Percentiles rank a stretch among this genome's conserved stretches.
Evolutionary conservation across 1,284 basidiomycete species (phyloP).

Genomic region (Mycosarcoma maydis): DNA sequence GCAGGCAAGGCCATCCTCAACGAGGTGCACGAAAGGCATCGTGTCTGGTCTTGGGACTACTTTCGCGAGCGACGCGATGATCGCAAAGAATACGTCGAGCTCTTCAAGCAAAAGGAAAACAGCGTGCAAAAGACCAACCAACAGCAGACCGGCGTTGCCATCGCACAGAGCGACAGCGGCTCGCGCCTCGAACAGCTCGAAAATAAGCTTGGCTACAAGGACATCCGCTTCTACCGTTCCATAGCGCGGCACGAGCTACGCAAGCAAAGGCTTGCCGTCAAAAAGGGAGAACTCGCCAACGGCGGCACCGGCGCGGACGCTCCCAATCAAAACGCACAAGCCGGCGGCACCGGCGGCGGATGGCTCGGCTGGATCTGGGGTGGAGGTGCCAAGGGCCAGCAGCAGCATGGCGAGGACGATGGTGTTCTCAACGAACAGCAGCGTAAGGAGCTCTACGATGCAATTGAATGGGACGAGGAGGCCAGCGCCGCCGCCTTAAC

Average conservation of each 20-base stretch:
- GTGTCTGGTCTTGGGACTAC: slow-evolving; percentile 91
- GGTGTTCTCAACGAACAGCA: slow-evolving; percentile 89
- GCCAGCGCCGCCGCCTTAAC: slow-evolving; percentile 43
- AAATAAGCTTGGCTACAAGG: slow-evolving; percentile 86
- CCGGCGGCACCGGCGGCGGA: slow-evolving; percentile 58
- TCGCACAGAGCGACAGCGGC: slow-evolving; percentile 50
- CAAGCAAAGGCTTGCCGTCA: slow-evolving; percentile 74
- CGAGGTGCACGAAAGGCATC: slow-evolving; percentile 84
- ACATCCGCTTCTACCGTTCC: slow-evolving; percentile 96
- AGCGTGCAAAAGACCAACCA: slow-evolving; percentile 50
- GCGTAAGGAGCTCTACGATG: slow-evolving; percentile 89
- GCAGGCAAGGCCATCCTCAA: slow-evolving; percentile 83
- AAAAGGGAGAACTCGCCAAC: slow-evolving; percentile 64
- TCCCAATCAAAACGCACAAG: slow-evolving; percentile 65
- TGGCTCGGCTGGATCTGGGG: slow-evolving; percentile 67
- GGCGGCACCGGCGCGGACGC: slow-evolving; percentile 69
- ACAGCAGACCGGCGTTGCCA: slow-evolving; percentile 49
- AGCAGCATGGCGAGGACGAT: slow-evolving; percentile 36
- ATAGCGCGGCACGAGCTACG: slow-evolving; percentile 88
- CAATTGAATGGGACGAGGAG: slow-evolving; percentile 84
- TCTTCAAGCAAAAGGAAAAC: slow-evolving; percentile 81
- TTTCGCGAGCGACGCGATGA: slow-evolving; percentile 89
- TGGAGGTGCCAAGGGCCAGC: slow-evolving; percentile 26
- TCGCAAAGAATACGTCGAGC: slow-evolving; percentile 80
- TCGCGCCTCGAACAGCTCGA: slow-evolving; percentile 77